These are phyloP conservation scores for Leccinum uliginosum DNA, from an alignment of 768 basidiomycete genomes.

Conservation along the genomic window DNA sequence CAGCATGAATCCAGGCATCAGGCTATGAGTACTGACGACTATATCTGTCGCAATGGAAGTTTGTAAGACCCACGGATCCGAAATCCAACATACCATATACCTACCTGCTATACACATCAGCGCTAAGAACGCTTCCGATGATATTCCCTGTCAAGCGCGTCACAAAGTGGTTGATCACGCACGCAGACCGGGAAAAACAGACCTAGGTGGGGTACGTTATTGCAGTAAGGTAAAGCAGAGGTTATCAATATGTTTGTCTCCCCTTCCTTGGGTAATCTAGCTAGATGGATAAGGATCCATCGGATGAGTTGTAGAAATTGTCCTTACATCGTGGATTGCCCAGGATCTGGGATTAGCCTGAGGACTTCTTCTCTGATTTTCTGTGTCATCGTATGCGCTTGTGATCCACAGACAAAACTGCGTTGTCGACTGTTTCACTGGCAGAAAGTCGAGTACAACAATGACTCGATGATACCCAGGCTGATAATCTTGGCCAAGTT, in stretches of 20 bases:
- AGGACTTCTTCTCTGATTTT: slow-evolving; percentile 52
- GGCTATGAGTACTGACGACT: slow-evolving; percentile 42
- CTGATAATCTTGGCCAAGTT: neutral
- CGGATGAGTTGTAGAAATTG: neutral
- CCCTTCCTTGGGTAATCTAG: slow-evolving; percentile 75
- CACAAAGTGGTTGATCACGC: slow-evolving; percentile 6
- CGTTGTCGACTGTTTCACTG: neutral
- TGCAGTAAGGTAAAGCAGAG: slow-evolving; percentile 93
- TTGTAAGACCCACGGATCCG: slow-evolving; percentile 1
- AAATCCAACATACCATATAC: slow-evolving; percentile 23
- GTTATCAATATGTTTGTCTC: slow-evolving; percentile 89
- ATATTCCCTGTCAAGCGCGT: slow-evolving; percentile 58
- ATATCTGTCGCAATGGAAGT: slow-evolving; percentile 39
- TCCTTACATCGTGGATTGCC: slow-evolving; percentile 44
- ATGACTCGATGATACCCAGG: neutral
- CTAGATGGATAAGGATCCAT: neutral
- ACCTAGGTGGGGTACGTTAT: slow-evolving; percentile 97
- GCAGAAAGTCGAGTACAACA: neutral
- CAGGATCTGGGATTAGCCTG: slow-evolving; percentile 49
- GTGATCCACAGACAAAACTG: neutral
- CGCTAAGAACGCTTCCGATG: slow-evolving; percentile 94
- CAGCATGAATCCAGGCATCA: neutral
- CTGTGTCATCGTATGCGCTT: slow-evolving; percentile 40
- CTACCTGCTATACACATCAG: slow-evolving; percentile 93
- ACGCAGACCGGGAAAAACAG: slow-evolving; percentile 21